These are phyloP conservation scores for Alternaria alternata DNA, from an alignment of 2,329 filamentous ascomycete species.

Conservation along the genomic window DNA sequence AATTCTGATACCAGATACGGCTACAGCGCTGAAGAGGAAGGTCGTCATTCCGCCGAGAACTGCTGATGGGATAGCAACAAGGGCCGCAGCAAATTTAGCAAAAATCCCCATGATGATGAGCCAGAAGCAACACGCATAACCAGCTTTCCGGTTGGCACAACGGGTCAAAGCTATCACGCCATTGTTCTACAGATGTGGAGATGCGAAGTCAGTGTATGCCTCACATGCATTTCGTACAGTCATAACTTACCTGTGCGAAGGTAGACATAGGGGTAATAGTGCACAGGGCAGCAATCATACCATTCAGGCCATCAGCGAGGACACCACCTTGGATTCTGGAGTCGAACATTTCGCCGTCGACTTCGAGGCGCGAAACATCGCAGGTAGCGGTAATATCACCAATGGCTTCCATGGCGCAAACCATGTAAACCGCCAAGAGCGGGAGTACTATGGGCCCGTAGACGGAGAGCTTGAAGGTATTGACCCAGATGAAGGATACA, in stretches of 20 bases:
- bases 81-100: conserved; percentile 80
- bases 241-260: conserved; percentile 2
- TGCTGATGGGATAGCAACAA: conserved; percentile 74
- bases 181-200: no score
- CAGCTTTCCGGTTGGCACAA: conserved; percentile 81
- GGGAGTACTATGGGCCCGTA: conserved; percentile 79
- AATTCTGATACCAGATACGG: conserved; percentile 79
- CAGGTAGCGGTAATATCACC: conserved; percentile 83
- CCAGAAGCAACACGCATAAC: conserved; percentile 80
- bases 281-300: conserved; percentile 76
- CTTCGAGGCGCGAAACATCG: conserved; percentile 78
- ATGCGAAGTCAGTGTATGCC: no score
- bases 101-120: conserved; percentile 83
- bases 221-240: no score
- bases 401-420: conserved; percentile 80
- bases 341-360: conserved; percentile 76
- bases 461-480: conserved; percentile 75
- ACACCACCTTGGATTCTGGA: conserved; percentile 81
- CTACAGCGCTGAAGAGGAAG: conserved; percentile 80
- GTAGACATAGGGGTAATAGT: conserved; percentile 76
- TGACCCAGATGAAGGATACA: conserved; percentile 79
- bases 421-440: conserved; percentile 68
- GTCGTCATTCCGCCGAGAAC: conserved; percentile 67
- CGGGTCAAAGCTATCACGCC: conserved; percentile 74
- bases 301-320: conserved; percentile 78